These are phyloP conservation scores for Stropharia rugosoannulata DNA, from an alignment of 768 basidiomycete genomes.

Conservation along the genomic window DNA sequence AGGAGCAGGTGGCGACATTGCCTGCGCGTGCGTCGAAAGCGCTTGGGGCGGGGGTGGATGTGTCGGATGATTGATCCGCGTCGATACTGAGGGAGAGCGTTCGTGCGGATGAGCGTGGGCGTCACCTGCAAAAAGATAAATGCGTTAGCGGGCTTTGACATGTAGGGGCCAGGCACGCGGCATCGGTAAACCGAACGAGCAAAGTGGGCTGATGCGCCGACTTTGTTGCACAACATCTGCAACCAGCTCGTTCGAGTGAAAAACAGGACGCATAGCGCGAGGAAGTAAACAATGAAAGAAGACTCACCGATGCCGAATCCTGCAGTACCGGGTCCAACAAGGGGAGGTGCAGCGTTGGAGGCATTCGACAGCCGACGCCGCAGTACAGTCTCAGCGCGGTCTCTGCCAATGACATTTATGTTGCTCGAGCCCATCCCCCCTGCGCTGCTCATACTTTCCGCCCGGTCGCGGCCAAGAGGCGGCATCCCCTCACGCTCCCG, in stretches of 20 bases:
- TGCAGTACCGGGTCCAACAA: constrained; percentile 17
- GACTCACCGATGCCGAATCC: constrained; percentile 1
- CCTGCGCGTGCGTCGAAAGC: neutral
- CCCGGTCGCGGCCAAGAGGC: constrained; percentile 2
- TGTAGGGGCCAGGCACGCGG: no score
- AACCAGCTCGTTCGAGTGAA: neutral
- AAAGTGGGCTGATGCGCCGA: no score
- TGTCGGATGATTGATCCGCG: neutral
- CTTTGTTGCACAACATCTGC: neutral
- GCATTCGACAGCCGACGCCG: constrained; percentile 6
- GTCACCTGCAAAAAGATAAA: neutral
- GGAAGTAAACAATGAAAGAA: neutral
- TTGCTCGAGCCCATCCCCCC: neutral
- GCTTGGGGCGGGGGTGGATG: neutral
- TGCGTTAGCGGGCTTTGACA: neutral
- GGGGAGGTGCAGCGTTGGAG: neutral
- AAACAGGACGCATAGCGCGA: neutral
- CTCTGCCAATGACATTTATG: neutral
- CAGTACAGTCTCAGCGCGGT: neutral
- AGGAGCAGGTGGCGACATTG: neutral
- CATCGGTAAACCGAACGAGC: no score
- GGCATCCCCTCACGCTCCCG: neutral
- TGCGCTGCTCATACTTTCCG: constrained; percentile 1
- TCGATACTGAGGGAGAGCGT: neutral
- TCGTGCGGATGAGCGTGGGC: neutral